Base-by-base conservation (phyloP, 2,329 filamentous ascomycete species). In the Apiospora sp. region DNA sequence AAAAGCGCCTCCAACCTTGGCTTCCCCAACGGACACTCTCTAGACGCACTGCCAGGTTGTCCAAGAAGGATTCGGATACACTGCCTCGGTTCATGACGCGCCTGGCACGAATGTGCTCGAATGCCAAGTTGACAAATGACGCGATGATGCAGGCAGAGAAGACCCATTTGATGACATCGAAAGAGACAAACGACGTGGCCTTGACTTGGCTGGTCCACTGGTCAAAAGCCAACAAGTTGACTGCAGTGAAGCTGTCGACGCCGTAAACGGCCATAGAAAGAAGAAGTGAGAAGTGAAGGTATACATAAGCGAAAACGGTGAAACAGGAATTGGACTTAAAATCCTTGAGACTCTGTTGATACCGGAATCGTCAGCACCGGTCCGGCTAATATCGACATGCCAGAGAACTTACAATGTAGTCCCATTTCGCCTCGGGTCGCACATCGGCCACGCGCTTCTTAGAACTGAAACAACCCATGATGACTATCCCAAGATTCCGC, bases 121-220 rank as follows among this genome's bases (percentile, higher is more conserved):
- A 96, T 22, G 85, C 87, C 41, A 97, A 88, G 76, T 98, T 93
- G 75, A 94, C 85, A 81, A 96, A 95, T 13, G 95, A 98, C 48
- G 96, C 87, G 75, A 98, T 92, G 80, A 99, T 98, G 81, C 95
- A 98, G 72, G 91, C 90, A 41, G 94, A 93, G 81, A 98, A 99
- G 81, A 99, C 95, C 95, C 95, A 98, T 84, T 96, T 97, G 16
- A 94, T 93, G 71, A 96, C 89, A 68, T 90, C 85, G 79, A 97
- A 91, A 4, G 91, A 89, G 75, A 98, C 92, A n/a, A 84, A 75
- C 72, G 82, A 80, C 54, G 90, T 88, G 1, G 95, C 95, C 77
- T 94, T 85, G 77, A 98, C 93, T 76, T 94, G 88, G 71, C 93
- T 94, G 1, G 94, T 94, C 95, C 95, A 98, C 73, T 91, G 91